Percentiles rank a stretch among this genome's conserved stretches.
Conservation (phyloP, 345 rosid species). For the Camelina laxa region DNA sequence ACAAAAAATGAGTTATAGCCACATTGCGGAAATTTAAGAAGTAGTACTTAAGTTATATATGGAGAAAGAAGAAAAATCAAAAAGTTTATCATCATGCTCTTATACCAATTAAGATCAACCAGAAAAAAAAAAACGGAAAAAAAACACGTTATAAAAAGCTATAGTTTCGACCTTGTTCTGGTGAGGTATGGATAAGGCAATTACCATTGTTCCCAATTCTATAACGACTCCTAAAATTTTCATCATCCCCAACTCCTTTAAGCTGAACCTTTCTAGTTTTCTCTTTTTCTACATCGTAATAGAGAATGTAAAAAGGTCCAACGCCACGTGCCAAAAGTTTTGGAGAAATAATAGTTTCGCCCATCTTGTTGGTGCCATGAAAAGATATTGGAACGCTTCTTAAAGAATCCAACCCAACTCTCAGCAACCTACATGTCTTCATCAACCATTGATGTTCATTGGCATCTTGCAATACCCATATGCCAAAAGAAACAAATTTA, state of each 20-base stretch:
- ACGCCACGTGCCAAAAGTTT: background rate
- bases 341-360: background rate
- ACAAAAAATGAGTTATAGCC: no score
- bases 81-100: no score
- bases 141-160: no score
- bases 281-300: background rate
- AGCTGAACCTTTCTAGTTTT: background rate
- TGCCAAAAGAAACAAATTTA: background rate
- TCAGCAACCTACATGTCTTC: background rate
- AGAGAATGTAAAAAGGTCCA: background rate
- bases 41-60: no score
- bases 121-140: no score
- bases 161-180: background rate
- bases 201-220: conserved; percentile 2
- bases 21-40: no score
- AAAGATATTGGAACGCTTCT: background rate
- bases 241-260: conserved; percentile 23
- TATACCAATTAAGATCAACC: no score
- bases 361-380: conserved; percentile 15
- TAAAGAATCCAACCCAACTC: background rate
- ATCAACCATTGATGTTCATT: background rate
- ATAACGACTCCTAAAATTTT: conserved; percentile 19
- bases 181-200: conserved; percentile 5
- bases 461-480: background rate
- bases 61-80: no score